phyloP scores from a whole-genome alignment of 2,329 filamentous ascomycete species.

The Fonsecaea monophora region DNA sequence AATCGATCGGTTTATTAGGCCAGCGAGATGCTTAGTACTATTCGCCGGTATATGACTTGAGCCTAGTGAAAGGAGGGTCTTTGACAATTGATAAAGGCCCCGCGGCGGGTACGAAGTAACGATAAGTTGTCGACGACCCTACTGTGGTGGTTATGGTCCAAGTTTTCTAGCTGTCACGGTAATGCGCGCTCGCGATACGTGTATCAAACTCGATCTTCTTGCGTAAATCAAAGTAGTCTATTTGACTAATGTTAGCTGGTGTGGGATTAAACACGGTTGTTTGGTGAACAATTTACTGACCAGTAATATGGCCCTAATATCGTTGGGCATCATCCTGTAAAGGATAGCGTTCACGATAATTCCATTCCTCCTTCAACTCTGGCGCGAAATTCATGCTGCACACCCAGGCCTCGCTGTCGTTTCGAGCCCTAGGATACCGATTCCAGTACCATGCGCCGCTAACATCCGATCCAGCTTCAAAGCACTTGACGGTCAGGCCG shows the following conservation, averaged over 20 bases:
- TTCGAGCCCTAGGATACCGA: constrained; percentile 51
- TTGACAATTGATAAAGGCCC: constrained; percentile 45
- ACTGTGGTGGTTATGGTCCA: constrained; percentile 51
- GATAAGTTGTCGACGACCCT: constrained; percentile 39
- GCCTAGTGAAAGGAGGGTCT: constrained; percentile 39
- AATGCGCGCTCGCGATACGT: constrained; percentile 43
- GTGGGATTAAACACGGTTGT: too few species aligned
- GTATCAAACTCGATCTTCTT: constrained; percentile 30
- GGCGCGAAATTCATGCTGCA: constrained; percentile 57
- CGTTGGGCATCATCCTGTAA: constrained; percentile 46
- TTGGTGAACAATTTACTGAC: background rate
- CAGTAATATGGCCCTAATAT: constrained; percentile 51
- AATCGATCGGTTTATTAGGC: constrained; percentile 34
- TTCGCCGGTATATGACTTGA: constrained; percentile 38
- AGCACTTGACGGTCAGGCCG: constrained; percentile 50
- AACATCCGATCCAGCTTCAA: constrained; percentile 52
- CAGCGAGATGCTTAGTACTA: constrained; percentile 41
- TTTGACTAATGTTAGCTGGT: too few species aligned
- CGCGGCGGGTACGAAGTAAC: constrained; percentile 20
- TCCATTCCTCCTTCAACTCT: constrained; percentile 50
- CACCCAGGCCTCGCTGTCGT: constrained; percentile 54
- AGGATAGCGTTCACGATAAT: constrained; percentile 23
- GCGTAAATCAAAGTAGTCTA: constrained; percentile 2
- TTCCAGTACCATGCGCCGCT: constrained; percentile 48
- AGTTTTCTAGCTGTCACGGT: constrained; percentile 40